Conservation (phyloP, 805 yeast species). For the Candida gorgasii region DNA sequence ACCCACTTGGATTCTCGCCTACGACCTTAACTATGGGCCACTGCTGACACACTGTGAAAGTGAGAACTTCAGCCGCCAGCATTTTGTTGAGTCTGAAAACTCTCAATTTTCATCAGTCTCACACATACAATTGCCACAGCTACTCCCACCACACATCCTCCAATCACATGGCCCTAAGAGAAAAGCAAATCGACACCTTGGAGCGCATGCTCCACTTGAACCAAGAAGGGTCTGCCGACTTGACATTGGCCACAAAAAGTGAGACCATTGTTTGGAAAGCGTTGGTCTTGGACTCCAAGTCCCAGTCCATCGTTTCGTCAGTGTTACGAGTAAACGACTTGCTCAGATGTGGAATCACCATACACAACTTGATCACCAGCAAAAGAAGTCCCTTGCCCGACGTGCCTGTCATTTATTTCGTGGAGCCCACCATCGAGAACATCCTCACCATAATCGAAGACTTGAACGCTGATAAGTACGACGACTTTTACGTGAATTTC, state of each 20-base stretch:
- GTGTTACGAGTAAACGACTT: slow-evolving; percentile 92
- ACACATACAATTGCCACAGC: not conserved
- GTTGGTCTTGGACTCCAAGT: slow-evolving; percentile 73
- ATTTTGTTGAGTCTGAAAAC: not conserved
- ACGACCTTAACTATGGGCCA: too few species aligned
- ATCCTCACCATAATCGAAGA: slow-evolving; percentile 70
- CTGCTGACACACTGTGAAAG: too few species aligned
- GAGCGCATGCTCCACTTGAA: slow-evolving; percentile 87
- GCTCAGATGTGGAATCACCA: slow-evolving; percentile 86
- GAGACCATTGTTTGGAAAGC: slow-evolving; percentile 90
- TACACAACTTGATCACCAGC: slow-evolving; percentile 73
- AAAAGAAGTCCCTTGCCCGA: slow-evolving; percentile 85
- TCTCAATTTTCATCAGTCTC: not conserved
- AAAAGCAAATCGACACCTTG: slow-evolving; percentile 31
- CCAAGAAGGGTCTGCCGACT: slow-evolving; percentile 55
- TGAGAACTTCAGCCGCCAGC: not conserved
- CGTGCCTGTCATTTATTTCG: slow-evolving; percentile 91
- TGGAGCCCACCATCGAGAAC: slow-evolving; percentile 83
- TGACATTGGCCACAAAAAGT: slow-evolving; percentile 54
- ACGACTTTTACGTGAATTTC: slow-evolving; percentile 80
- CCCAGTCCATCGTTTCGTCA: slow-evolving; percentile 85
- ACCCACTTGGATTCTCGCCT: too few species aligned
- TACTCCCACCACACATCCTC: not conserved
- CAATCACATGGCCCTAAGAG: slow-evolving; percentile 11
- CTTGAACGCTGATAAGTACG: slow-evolving; percentile 71